Percentiles rank a stretch among this genome's conserved stretches.
Conservation (phyloP, 2,329 filamentous ascomycete species). For the Stagonosporopsis tanaceti region DNA sequence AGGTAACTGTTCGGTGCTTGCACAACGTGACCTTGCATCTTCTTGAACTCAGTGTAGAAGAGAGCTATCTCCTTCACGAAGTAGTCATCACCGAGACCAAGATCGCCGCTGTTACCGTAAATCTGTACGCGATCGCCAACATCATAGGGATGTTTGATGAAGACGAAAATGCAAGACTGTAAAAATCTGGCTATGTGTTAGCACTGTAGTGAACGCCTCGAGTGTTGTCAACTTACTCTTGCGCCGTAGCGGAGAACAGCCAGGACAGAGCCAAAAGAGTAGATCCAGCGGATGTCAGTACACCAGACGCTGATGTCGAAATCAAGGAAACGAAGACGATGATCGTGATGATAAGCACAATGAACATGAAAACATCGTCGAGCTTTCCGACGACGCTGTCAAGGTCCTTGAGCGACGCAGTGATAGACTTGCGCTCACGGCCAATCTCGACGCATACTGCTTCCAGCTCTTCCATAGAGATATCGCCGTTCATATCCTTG, state of each 20-base stretch:
- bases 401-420: slow-evolving; percentile 90
- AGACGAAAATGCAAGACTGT: slow-evolving; percentile 93
- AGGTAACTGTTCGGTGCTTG: slow-evolving; percentile 94
- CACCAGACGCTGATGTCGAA: slow-evolving; percentile 87
- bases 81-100: slow-evolving; percentile 85
- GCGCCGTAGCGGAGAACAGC: slow-evolving; percentile 90
- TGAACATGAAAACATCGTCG: slow-evolving; percentile 86
- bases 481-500: slow-evolving; percentile 95
- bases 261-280: slow-evolving; percentile 89
- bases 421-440: slow-evolving; percentile 92
- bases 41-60: slow-evolving; percentile 97
- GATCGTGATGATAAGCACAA: slow-evolving; percentile 80
- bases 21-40: slow-evolving; percentile 96
- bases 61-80: slow-evolving; percentile 95
- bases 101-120: slow-evolving; percentile 86
- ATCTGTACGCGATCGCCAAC: slow-evolving; percentile 92
- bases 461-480: slow-evolving; percentile 93
- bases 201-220: background rate
- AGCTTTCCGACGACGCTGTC: slow-evolving; percentile 93
- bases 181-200: slow-evolving; percentile 65
- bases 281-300: slow-evolving; percentile 88
- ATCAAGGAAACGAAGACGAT: slow-evolving; percentile 90
- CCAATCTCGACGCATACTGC: slow-evolving; percentile 93
- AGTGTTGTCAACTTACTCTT: slow-evolving; percentile 62
- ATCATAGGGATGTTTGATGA: slow-evolving; percentile 97